phyloP scores from a whole-genome alignment of 2,329 filamentous ascomycete genomes.

The Stagonosporopsis tanaceti region DNA sequence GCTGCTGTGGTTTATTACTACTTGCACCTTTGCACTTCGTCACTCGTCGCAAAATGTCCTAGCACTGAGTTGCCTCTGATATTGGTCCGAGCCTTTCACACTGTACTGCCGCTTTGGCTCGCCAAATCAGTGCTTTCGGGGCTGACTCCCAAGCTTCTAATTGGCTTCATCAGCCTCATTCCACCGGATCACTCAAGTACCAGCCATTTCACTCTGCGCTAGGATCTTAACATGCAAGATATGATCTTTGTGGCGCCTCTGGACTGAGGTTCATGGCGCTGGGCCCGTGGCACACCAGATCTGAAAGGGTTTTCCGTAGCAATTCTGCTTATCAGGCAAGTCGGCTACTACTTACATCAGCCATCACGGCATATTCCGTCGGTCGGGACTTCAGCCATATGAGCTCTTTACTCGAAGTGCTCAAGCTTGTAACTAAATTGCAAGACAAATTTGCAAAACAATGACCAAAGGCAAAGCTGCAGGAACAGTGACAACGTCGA shows the following conservation, averaged over 20 bases:
- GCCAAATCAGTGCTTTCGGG: conserved; percentile 1
- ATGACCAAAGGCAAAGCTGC: background rate
- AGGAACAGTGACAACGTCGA: background rate
- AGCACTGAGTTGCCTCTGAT: background rate
- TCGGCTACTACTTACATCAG: conserved; percentile 2
- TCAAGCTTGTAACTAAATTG: background rate
- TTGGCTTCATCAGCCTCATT: background rate
- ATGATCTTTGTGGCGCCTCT: conserved; percentile 20
- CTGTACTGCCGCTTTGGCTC: background rate
- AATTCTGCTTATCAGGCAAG: background rate
- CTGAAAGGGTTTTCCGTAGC: background rate
- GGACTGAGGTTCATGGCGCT: conserved; percentile 12
- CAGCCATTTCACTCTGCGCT: conserved; percentile 1
- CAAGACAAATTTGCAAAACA: background rate
- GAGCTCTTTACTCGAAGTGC: background rate
- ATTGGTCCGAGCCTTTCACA: background rate
- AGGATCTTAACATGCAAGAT: conserved; percentile 19
- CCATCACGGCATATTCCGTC: background rate
- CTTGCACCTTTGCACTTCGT: conserved; percentile 3
- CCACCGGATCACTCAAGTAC: background rate
- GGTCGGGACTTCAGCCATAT: background rate
- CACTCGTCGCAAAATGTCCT: background rate
- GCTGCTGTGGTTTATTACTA: background rate
- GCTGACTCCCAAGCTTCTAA: background rate
- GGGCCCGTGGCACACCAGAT: background rate